phyloP scores from a whole-genome alignment of 768 basidiomycete species.

The Scleroderma bovista region DNA sequence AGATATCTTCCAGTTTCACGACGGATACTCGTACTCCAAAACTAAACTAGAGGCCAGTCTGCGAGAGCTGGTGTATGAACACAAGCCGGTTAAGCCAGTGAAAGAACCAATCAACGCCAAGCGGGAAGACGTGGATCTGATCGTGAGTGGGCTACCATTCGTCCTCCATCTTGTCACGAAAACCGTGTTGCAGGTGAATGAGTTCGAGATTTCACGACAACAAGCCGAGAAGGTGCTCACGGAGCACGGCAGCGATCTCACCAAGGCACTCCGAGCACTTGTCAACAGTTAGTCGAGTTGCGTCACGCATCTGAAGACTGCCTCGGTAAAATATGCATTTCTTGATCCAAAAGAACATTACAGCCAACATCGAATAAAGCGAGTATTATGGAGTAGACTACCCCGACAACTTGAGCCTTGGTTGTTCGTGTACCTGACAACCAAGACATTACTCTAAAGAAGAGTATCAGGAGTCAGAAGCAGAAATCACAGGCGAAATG shows the following conservation, averaged over 20 bases:
- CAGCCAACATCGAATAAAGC: constrained; percentile 23
- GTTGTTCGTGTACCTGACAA: constrained; percentile 4
- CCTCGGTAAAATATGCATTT: constrained; percentile 4
- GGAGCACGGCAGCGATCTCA: constrained; percentile 27
- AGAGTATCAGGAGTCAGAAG: constrained; percentile 7
- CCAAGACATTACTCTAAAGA: constrained; percentile 3
- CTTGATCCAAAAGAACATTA: constrained; percentile 21
- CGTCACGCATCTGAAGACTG: background rate
- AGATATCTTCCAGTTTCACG: constrained; percentile 37
- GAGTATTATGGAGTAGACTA: constrained; percentile 7
- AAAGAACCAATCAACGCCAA: constrained; percentile 19
- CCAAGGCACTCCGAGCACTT: constrained; percentile 21
- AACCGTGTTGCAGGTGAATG: constrained; percentile 15
- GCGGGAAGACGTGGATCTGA: constrained; percentile 24
- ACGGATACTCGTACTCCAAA: constrained; percentile 43
- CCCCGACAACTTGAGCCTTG: constrained; percentile 6
- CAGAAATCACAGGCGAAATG: constrained; percentile 6
- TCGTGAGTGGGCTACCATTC: constrained; percentile 16
- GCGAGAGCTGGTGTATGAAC: constrained; percentile 50
- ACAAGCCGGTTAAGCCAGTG: constrained; percentile 49
- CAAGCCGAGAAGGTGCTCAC: constrained; percentile 27
- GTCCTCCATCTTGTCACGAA: background rate
- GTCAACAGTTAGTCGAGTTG: constrained; percentile 16
- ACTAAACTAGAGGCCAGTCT: constrained; percentile 29
- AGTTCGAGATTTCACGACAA: constrained; percentile 22